Conservation (phyloP, 345 rosid species). For the Melaleuca quinquenervia region DNA sequence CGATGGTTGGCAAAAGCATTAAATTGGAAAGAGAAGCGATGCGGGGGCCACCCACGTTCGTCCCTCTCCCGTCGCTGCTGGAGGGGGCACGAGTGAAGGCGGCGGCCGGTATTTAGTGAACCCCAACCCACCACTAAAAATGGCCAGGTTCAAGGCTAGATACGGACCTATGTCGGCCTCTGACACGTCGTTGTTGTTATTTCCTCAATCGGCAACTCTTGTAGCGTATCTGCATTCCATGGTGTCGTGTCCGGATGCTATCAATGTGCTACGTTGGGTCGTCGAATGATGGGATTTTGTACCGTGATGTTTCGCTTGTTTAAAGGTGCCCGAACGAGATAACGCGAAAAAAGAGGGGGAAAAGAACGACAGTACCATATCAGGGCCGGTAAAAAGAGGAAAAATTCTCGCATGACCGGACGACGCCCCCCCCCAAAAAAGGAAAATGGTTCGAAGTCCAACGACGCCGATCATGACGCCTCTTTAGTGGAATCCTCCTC, state of each 20-base stretch:
- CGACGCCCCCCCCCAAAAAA: not conserved
- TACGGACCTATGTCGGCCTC: not conserved
- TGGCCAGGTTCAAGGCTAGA: not conserved
- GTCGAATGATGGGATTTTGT: not conserved
- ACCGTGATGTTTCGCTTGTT: not conserved
- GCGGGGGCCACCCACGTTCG: not conserved
- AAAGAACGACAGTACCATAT: not conserved
- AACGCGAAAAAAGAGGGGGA: not conserved
- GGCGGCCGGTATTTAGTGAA: not conserved
- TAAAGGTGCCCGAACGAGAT: not conserved
- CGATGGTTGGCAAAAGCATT: not conserved
- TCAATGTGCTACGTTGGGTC: not conserved
- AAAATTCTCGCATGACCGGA: not conserved
- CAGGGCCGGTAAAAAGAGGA: not conserved
- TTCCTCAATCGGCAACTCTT: not conserved
- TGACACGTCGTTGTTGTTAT: not conserved
- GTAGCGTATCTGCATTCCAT: not conserved
- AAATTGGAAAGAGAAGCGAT: not conserved
- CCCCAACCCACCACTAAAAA: not conserved
- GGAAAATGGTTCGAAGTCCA: not conserved
- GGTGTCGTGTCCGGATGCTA: not conserved
- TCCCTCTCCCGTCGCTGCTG: not conserved
- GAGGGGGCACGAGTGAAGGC: not conserved
- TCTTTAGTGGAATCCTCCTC: not conserved
- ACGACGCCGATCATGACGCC: not conserved